A percentile compares a stretch with the other conserved stretches of the same genome.
Evolutionary conservation across 768 basidiomycete species (phyloP).

Genomic region (Mycena maculata): DNA sequence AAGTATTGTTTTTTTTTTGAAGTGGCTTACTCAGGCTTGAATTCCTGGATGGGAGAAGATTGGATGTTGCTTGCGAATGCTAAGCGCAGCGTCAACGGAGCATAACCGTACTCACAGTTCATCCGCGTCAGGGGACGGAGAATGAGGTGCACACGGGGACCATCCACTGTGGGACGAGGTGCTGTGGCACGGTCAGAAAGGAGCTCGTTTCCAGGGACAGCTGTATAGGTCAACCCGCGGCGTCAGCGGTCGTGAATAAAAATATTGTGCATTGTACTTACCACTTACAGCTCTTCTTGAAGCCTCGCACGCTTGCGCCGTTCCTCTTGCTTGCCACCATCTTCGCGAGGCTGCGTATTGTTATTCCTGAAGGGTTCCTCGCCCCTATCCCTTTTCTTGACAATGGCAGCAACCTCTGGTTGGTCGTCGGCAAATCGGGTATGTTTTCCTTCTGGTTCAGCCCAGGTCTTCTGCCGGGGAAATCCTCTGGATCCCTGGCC

Average conservation of each 20-base stretch:
- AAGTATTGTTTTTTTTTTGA: not conserved
- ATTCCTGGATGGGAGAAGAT: not conserved
- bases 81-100: not conserved
- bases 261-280: not conserved
- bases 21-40: not conserved
- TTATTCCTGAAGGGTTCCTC: not conserved
- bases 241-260: not conserved
- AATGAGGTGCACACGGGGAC: not conserved
- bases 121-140: not conserved
- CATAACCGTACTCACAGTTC: not conserved
- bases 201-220: not conserved
- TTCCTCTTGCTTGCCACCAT: not conserved
- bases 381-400: not conserved
- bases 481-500: not conserved
- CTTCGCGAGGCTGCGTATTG: not conserved
- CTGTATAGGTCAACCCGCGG: too few species aligned
- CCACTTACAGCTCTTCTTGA: slow-evolving; percentile 16
- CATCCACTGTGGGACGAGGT: too few species aligned
- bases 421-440: not conserved
- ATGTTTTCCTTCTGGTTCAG: slow-evolving; percentile 2
- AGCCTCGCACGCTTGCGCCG: slow-evolving; percentile 9
- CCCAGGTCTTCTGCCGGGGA: not conserved
- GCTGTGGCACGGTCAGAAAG: not conserved
- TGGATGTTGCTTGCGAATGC: not conserved
- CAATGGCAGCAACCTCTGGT: not conserved